A percentile compares a stretch with the other conserved stretches of the same genome.
phyloP scores from a whole-genome alignment of 139 green algal species.

The Closterium sp. region DNA sequence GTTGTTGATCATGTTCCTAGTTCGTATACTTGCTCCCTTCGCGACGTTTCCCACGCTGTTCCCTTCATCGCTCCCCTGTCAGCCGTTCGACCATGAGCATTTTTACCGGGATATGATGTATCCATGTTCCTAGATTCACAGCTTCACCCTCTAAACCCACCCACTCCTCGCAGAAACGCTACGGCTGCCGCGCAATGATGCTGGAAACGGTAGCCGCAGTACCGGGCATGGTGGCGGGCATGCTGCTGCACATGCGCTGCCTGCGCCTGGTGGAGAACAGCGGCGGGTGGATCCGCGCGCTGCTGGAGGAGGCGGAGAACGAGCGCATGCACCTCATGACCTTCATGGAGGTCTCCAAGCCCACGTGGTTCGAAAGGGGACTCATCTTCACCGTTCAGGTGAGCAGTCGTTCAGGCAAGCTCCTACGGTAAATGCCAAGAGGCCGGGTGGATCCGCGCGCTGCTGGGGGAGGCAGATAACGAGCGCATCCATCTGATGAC shows the following conservation, averaged over 20 bases:
- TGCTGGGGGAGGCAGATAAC: constrained; percentile 96
- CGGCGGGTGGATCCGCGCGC: constrained; percentile 87
- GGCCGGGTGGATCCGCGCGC: constrained; percentile 86
- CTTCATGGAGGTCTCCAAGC: constrained; percentile 79
- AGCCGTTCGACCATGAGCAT: too few relatives aligned
- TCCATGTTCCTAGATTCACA: too few relatives aligned
- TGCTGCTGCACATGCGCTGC: constrained; percentile 83
- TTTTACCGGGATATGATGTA: too few relatives aligned
- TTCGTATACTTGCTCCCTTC: too few relatives aligned
- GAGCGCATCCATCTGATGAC: constrained; percentile 82
- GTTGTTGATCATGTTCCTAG: neutral
- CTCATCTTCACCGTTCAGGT: constrained; percentile 67
- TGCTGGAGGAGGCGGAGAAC: constrained; percentile 96
- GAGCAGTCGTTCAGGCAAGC: neutral
- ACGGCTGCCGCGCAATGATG: constrained; percentile 52
- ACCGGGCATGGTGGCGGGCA: constrained; percentile 67
- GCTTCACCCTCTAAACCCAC: neutral
- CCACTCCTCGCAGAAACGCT: constrained; percentile 36
- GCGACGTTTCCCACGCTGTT: too few relatives aligned
- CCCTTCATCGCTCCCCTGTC: too few relatives aligned
- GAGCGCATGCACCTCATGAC: constrained; percentile 84
- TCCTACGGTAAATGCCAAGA: too few relatives aligned
- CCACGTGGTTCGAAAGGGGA: constrained; percentile 68
- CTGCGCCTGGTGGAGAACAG: constrained; percentile 80
- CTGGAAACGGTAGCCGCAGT: constrained; percentile 50